Percentiles rank a stretch among this genome's conserved stretches.
Evolutionary conservation across 768 basidiomycete genomes (phyloP).

Genomic region (Boletellus ananas): DNA sequence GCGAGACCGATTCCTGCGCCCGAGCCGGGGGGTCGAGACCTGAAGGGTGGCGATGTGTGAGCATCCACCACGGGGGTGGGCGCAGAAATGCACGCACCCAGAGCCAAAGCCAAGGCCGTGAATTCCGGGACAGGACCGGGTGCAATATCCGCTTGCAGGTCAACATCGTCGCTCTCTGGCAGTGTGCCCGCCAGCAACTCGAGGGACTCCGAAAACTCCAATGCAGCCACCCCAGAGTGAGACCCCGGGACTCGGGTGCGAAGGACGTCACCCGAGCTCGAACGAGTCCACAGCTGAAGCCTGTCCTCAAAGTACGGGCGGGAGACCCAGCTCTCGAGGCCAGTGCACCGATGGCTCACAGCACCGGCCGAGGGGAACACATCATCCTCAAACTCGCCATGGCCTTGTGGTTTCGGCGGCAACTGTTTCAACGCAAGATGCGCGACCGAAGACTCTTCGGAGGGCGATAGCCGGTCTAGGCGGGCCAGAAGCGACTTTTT

Average conservation of each 20-base stretch:
- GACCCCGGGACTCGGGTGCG: conserved; percentile 43
- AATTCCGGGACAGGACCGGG: conserved; percentile 18
- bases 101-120: conserved; percentile 12
- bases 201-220: conserved; percentile 67
- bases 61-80: neutral
- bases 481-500: conserved; percentile 48
- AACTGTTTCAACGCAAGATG: conserved; percentile 38
- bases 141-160: neutral
- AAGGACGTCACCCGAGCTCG: conserved; percentile 35
- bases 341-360: conserved; percentile 39
- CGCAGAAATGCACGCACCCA: conserved; percentile 14
- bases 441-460: conserved; percentile 43
- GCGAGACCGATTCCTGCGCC: neutral
- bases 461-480: conserved; percentile 38
- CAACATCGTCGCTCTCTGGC: conserved; percentile 12
- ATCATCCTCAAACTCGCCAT: conserved; percentile 34
- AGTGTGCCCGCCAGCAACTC: conserved; percentile 59
- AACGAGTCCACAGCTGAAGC: conserved; percentile 48
- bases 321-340: conserved; percentile 64
- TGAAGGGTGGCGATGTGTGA: conserved; percentile 13
- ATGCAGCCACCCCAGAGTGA: conserved; percentile 58
- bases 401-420: conserved; percentile 24
- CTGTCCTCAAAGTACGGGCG: conserved; percentile 79
- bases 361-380: conserved; percentile 17
- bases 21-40: conserved; percentile 22